Evolutionary conservation across 1,284 basidiomycete genomes (phyloP), one percentile per base, ranked within the genome.

Genomic region (Phellopilus nigrolimitatus): DNA sequence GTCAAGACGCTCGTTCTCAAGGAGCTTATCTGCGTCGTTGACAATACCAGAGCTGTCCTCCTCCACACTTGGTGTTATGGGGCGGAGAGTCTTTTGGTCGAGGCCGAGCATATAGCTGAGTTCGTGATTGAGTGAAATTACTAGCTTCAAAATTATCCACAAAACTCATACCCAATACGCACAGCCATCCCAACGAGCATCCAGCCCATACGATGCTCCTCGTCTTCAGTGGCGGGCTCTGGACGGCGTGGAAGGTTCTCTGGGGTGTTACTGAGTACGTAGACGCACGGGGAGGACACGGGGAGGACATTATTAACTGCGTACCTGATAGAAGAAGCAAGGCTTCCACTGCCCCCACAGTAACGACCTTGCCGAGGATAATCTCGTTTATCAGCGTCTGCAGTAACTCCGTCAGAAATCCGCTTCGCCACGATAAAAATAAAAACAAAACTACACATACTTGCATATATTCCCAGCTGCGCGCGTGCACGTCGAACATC

Each of bases 311-410:
- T 24, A 36, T 13, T 3, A 22, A 47, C n/a, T 15, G 22, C n/a
- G 17, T 49, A 57, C 58, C 69, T 9, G 68, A 69, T 3, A 71
- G 59, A 0, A 71, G 60, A 10, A 71, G 55, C 6, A 71, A 62
- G 4, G 67, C 69, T 53, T 71, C 69, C 22, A 71, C 68, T 22
- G 69, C 65, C 2, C 69, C 69, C 4, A 69, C 64, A n/a, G 59
- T 62, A 0, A 63, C 64, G 17, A 63, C 61, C 30, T 67, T 60
- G 2, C 69, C 69, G 15, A 65, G 61, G 28, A 62, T 59, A 33
- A 62, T 49, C n/a, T 62, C 60, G 24, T 58, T 66, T 62, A 40
- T 67, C 56, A 55, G 66, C 61, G 55, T 69, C 64, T 44, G 63
- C n/a, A n/a, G n/a, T n/a, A n/a, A n/a, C n/a, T n/a, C n/a, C n/a